Evolutionary conservation across 2,329 filamentous ascomycete genomes (phyloP).

Genomic region (Xylariaceae sp.): DNA sequence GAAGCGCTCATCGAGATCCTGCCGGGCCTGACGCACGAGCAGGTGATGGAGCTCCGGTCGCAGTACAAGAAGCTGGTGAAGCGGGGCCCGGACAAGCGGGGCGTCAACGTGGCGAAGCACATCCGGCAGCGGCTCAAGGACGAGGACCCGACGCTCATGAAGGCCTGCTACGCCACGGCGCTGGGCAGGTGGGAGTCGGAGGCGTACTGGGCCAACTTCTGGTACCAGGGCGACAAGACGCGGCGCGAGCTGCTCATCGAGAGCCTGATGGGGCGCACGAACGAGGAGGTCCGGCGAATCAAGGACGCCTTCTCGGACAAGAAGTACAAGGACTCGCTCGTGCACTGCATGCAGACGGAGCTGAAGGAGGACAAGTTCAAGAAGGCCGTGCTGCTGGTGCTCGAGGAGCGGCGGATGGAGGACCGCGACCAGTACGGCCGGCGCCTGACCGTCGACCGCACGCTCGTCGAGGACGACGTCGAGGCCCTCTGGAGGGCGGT

Average conservation of each 20-base stretch:
- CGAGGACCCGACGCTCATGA: conserved; percentile 71
- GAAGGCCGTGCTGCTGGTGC: conserved; percentile 72
- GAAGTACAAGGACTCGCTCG: conserved; percentile 77
- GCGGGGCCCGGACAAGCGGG: conserved; percentile 64
- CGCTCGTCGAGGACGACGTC: conserved; percentile 65
- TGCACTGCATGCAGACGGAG: conserved; percentile 84
- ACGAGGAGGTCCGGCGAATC: conserved; percentile 80
- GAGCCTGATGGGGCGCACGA: conserved; percentile 81
- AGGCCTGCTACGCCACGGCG: conserved; percentile 84
- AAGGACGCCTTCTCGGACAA: conserved; percentile 88
- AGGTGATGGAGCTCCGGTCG: conserved; percentile 76
- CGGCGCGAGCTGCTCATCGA: conserved; percentile 89
- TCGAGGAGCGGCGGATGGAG: conserved; percentile 80
- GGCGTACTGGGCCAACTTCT: conserved; percentile 97
- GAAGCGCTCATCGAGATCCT: conserved; percentile 75
- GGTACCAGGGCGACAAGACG: conserved; percentile 84
- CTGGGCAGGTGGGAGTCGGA: conserved; percentile 89
- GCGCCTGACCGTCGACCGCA: conserved; percentile 50
- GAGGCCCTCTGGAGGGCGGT: conserved; percentile 63
- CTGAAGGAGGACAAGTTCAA: conserved; percentile 96
- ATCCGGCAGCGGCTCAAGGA: conserved; percentile 73
- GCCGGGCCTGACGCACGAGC: conserved; percentile 76
- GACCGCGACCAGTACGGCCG: conserved; percentile 64
- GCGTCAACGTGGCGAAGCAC: conserved; percentile 81
- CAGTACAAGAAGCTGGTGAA: conserved; percentile 92